Evolutionary conservation across 768 basidiomycete species (phyloP), one percentile per base, ranked within the genome.

Genomic region (Brasilioporus rufonigricans): DNA sequence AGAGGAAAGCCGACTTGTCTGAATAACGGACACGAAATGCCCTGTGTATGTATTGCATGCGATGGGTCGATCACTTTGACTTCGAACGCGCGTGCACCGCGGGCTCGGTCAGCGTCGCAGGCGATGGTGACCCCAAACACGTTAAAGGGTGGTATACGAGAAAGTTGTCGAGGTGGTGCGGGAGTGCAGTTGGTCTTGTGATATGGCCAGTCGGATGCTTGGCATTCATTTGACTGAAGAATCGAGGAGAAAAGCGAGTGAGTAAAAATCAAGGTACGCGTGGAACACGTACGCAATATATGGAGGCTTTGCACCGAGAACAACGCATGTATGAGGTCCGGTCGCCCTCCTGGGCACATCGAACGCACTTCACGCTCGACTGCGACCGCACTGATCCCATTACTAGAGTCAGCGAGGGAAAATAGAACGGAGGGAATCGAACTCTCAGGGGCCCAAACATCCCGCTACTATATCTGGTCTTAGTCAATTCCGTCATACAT

Each of bases 1-100:
- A 72, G 61, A 0, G 71, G 67, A 14, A 72, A 60, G 13, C 69
- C 69, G 18, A 69, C 61, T 57, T 64, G 55, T 14, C 57, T 53
- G 13, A 65, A 68, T 8, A 72, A n/a, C 0, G 69, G 67, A 21
- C 67, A 66, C 9, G 55, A 33, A 5, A 70, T 40, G 13, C 66
- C 67, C 5, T 45, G 55, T 5, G 54, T 48, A 36, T 70, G 61
- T 60, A 72, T 71, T 1, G 57, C 44, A 14, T 71, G 71, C 8
- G 62, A 57, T 1, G 65, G 47, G 2, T 57, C 50, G 29, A 68
- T 60, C 13, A 68, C 29, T 3, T 46, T 60, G 29, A 58, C 45
- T 45, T 68, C 62, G 51, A 68, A 64, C 21, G 44, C 31, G 12
- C 61, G 60, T 10, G 61, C 65, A 23, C 66, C 64, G 21, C 57